Percentiles rank a stretch among this genome's conserved stretches.
Evolutionary conservation across 2,329 filamentous ascomycete genomes (phyloP).

Genomic region (Akanthomyces lecanii): DNA sequence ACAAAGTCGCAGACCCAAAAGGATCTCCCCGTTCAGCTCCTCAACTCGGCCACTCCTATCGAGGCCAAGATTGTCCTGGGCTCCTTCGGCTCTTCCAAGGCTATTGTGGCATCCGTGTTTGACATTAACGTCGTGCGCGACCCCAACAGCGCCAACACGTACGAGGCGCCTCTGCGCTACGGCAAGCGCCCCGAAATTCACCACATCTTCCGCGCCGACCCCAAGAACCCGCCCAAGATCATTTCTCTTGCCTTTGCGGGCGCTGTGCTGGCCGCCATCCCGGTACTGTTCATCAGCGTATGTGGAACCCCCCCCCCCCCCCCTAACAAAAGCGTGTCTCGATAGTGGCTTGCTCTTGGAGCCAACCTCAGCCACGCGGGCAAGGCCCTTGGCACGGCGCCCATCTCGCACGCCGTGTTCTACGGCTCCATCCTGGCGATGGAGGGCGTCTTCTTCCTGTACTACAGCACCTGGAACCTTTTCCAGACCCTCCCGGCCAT

Average conservation of each 20-base stretch:
- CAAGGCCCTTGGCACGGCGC: slow-evolving; percentile 70
- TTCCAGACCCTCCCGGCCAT: slow-evolving; percentile 82
- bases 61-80: slow-evolving; percentile 78
- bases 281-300: slow-evolving; percentile 67
- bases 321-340: background rate
- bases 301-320: too few species aligned
- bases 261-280: slow-evolving; percentile 69
- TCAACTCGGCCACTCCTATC: slow-evolving; percentile 63
- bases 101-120: slow-evolving; percentile 68
- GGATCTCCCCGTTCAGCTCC: slow-evolving; percentile 81
- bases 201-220: slow-evolving; percentile 81
- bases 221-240: slow-evolving; percentile 73
- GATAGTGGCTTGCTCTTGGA: slow-evolving; percentile 74
- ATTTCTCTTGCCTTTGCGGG: slow-evolving; percentile 74
- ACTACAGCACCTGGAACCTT: slow-evolving; percentile 88
- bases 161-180: slow-evolving; percentile 73
- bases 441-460: slow-evolving; percentile 90
- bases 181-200: slow-evolving; percentile 79
- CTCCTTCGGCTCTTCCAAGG: slow-evolving; percentile 73
- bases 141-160: slow-evolving; percentile 52
- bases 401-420: slow-evolving; percentile 78
- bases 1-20: slow-evolving; percentile 63
- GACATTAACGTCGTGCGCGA: slow-evolving; percentile 64
- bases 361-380: slow-evolving; percentile 76
- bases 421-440: slow-evolving; percentile 82